These are phyloP conservation scores for Marasmius tenuissimus DNA, from an alignment of 1,284 basidiomycete genomes.

Conservation along the genomic window DNA sequence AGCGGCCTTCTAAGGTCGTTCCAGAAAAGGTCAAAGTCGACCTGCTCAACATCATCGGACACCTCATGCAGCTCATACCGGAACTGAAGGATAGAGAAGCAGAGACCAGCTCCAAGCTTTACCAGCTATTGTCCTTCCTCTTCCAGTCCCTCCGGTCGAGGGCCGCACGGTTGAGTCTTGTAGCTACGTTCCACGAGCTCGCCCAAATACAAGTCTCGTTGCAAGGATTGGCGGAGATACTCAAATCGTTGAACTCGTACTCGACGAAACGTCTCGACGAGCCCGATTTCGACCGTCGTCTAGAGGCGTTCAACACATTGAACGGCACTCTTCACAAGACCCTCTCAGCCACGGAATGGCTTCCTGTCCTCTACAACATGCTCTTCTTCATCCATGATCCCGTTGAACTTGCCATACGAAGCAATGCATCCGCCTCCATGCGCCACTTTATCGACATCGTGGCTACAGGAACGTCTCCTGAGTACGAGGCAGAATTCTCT, in stretches of 20 bases:
- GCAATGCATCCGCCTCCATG: constrained; percentile 77
- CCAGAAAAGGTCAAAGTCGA: constrained; percentile 89
- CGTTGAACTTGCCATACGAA: constrained; percentile 86
- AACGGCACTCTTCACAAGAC: constrained; percentile 62
- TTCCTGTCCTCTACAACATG: constrained; percentile 83
- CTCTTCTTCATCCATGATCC: constrained; percentile 89
- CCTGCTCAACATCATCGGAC: constrained; percentile 76
- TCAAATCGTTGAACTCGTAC: constrained; percentile 84
- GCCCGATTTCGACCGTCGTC: constrained; percentile 89
- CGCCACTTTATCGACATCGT: constrained; percentile 77
- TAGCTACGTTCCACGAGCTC: constrained; percentile 65
- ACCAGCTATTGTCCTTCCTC: constrained; percentile 69
- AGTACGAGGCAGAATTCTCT: constrained; percentile 59
- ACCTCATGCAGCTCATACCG: constrained; percentile 73
- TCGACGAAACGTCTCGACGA: constrained; percentile 85
- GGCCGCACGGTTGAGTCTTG: constrained; percentile 65
- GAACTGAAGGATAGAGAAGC: constrained; percentile 58
- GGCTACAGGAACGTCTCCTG: constrained; percentile 33
- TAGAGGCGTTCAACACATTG: constrained; percentile 76
- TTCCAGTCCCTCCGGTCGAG: constrained; percentile 78
- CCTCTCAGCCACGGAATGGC: constrained; percentile 70
- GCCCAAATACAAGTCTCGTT: constrained; percentile 53
- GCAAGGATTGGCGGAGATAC: constrained; percentile 48
- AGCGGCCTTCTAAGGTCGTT: constrained; percentile 74
- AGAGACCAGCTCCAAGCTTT: constrained; percentile 56